phyloP scores from a whole-genome alignment of 129 eudicot species.

The Cynara cardunculus region DNA sequence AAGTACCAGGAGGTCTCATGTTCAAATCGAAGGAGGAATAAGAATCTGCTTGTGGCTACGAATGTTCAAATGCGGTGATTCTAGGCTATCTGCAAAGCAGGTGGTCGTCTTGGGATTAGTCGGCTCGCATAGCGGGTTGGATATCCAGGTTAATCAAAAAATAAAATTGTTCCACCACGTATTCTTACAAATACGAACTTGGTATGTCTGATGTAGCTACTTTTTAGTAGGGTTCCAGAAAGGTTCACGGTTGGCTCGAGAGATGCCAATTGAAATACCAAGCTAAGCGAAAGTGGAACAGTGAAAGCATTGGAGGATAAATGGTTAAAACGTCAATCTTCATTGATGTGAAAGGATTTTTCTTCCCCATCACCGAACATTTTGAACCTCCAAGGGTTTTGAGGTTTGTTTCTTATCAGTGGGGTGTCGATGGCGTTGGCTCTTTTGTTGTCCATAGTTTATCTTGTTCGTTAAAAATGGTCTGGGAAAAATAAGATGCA shows the following conservation, averaged over 20 bases:
- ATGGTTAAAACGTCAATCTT: conserved; percentile 29
- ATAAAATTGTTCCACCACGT: no score
- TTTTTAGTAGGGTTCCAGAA: conserved; percentile 33
- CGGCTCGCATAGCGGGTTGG: no score
- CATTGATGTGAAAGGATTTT: not conserved
- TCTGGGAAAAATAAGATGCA: not conserved
- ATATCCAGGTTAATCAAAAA: no score
- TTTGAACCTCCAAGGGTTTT: conserved; percentile 9
- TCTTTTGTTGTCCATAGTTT: not conserved
- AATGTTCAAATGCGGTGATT: no score
- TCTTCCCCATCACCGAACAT: conserved; percentile 1
- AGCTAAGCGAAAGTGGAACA: conserved; percentile 39
- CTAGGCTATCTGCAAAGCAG: no score
- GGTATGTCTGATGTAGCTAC: not conserved
- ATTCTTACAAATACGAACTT: no score
- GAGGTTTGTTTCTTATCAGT: conserved; percentile 17
- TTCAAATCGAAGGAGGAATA: no score
- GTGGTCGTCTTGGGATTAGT: no score
- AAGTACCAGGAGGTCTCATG: no score
- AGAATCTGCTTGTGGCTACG: no score
- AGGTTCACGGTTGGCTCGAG: conserved; percentile 31
- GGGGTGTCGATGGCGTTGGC: conserved; percentile 15
- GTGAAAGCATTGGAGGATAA: conserved; percentile 31
- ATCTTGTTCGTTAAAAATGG: not conserved
- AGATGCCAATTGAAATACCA: conserved; percentile 33